Base-by-base conservation (phyloP, 345 rosid species). In the Rubroshorea leprosula region DNA sequence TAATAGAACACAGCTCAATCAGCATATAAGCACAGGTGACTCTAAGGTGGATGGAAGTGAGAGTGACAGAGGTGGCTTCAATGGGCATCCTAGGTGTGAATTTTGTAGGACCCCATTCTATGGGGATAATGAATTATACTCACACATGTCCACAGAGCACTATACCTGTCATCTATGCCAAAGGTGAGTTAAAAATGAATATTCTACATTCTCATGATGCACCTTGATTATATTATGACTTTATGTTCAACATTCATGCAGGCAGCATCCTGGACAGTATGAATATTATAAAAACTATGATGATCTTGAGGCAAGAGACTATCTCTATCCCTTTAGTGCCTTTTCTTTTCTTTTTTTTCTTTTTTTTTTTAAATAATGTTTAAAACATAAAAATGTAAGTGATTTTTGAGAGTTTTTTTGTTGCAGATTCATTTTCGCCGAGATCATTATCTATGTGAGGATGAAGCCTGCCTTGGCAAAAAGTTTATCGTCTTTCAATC, bases 11-110 rank as follows among this genome's bases (percentile, higher is more conserved):
- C 99, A 94, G 50, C 71, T 94, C 74, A 85, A 83, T 57, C 95
- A 79, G 66, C 99, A 94, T 62, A 90, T 82, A 68, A 74, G 38
- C 50, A 82, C 96, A 13, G 99, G 97, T 68, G 92, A 90, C 63
- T 81, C 97, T 24, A 93, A 79, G 72, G 99, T 90, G 65, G 99
- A 94, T 71, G 99, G 99, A 47, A 81, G 65, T 73, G 99, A 87
- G 68, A 84, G 93, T 72, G 99, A 94, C 70, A 82, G 97, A 66
- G 97, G 97, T 62, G 99, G 99, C 51, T 90, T 94, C 49, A 62
- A 66, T 66, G 99, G 99, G 12, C 99, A 94, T 80, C 97, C 99
- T 17, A 66, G 73, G 68, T 94, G 97, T 75, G 95, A 90, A 65
- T 90, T 94, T 67, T 94, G 99, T 70, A 79, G 68, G 67, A 75